Evolutionary conservation across 1,284 basidiomycete species (phyloP).

Genomic region (Heterobasidion occidentale): DNA sequence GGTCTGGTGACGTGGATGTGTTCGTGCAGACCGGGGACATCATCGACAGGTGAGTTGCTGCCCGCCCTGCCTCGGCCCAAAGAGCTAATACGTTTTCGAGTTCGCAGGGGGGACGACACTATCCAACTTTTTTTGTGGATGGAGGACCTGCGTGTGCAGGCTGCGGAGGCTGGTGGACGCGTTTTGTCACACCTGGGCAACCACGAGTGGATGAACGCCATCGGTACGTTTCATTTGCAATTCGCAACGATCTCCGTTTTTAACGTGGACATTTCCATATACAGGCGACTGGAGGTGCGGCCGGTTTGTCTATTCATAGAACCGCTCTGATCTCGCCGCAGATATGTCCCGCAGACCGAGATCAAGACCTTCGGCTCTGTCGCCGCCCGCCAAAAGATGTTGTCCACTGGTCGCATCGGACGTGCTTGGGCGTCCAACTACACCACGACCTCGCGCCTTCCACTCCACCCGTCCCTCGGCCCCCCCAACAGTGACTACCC

Average conservation of each 20-base stretch:
- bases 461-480: constrained; percentile 64
- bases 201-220: constrained; percentile 86
- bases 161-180: constrained; percentile 56
- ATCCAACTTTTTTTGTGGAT: constrained; percentile 77
- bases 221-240: constrained; percentile 33
- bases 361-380: constrained; percentile 75
- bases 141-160: constrained; percentile 76
- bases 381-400: constrained; percentile 59
- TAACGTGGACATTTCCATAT: not conserved
- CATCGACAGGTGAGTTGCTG: constrained; percentile 60
- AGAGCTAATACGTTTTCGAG: not conserved
- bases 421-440: constrained; percentile 84
- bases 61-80: not conserved
- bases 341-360: constrained; percentile 79
- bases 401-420: constrained; percentile 73
- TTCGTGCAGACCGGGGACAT: constrained; percentile 94
- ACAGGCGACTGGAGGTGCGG: constrained; percentile 77
- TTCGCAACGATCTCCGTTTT: not conserved
- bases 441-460: constrained; percentile 73
- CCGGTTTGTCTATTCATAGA: not conserved
- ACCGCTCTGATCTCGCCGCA: constrained; percentile 17
- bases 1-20: constrained; percentile 74
- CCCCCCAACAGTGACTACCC: constrained; percentile 68
- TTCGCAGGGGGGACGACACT: constrained; percentile 74
- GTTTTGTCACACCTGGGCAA: constrained; percentile 83